A percentile compares a stretch with the other conserved stretches of the same genome.
Conservation (phyloP, 768 basidiomycete species). For the Podaxis sp. region DNA sequence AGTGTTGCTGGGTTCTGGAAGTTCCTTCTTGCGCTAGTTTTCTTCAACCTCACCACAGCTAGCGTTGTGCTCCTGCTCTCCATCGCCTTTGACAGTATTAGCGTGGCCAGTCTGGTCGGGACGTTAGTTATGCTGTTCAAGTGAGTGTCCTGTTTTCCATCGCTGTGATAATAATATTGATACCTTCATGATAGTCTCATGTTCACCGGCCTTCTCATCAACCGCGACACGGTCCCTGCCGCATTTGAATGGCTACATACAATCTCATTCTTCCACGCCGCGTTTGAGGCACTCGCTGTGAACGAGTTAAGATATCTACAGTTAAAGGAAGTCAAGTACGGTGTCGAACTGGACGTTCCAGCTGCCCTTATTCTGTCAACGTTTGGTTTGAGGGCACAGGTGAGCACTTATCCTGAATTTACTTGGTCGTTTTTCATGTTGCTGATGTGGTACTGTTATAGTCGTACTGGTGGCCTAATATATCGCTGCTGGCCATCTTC, state of each 20-base stretch:
- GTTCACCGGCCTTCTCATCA: constrained; percentile 95
- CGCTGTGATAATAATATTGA: not conserved
- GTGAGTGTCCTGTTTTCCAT: constrained; percentile 44
- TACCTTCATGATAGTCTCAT: constrained; percentile 57
- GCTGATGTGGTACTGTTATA: constrained; percentile 20
- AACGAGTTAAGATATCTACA: constrained; percentile 95
- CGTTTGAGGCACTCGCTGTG: constrained; percentile 95
- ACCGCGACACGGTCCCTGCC: constrained; percentile 77
- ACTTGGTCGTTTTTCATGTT: not conserved
- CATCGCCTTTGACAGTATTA: constrained; percentile 81
- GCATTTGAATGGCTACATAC: constrained; percentile 85
- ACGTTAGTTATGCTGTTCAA: constrained; percentile 98
- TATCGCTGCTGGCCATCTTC: constrained; percentile 80
- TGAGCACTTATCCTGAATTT: constrained; percentile 25
- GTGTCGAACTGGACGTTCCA: constrained; percentile 94
- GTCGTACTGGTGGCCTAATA: constrained; percentile 99
- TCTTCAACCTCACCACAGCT: constrained; percentile 96
- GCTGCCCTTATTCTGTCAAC: constrained; percentile 93
- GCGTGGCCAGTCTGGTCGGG: constrained; percentile 91
- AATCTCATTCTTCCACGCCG: constrained; percentile 97
- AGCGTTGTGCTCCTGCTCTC: constrained; percentile 89
- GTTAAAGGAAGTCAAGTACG: constrained; percentile 92
- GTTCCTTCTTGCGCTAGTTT: constrained; percentile 91
- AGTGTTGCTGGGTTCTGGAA: constrained; percentile 94
- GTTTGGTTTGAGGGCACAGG: constrained; percentile 91